Conservation (phyloP, 164 flowering plant species). For the Brasenia schreberi region DNA sequence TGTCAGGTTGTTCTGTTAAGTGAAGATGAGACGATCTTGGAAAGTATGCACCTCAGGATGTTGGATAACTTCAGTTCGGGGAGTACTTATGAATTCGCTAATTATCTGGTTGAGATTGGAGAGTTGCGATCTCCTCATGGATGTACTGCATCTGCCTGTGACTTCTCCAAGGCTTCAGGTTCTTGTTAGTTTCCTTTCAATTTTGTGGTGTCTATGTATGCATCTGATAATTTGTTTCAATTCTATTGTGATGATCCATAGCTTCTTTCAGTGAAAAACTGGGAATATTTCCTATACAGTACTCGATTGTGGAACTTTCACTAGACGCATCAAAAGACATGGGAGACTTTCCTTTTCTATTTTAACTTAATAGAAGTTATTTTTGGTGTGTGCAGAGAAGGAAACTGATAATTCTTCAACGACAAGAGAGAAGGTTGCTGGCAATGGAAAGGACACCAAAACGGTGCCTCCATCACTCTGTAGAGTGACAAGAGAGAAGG, state of each 20-base stretch:
- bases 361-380: background rate
- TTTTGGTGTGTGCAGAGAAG: constrained; percentile 4
- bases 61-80: constrained; percentile 21
- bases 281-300: no score
- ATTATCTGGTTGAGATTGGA: constrained; percentile 27
- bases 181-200: background rate
- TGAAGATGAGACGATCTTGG: constrained; percentile 21
- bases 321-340: background rate
- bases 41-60: constrained; percentile 18
- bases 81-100: constrained; percentile 14
- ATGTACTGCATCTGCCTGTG: constrained; percentile 4
- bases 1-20: constrained; percentile 25
- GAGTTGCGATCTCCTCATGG: constrained; percentile 9
- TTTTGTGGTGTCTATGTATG: background rate
- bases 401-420: constrained; percentile 8
- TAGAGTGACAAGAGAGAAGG: background rate
- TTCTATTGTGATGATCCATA: background rate
- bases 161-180: background rate
- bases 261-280: no score
- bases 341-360: background rate
- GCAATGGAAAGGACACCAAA: background rate
- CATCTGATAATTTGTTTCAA: background rate
- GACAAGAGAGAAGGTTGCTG: background rate
- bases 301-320: background rate
- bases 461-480: background rate